Conservation (phyloP, 164 flowering plant species). For the Protea cynaroides region DNA sequence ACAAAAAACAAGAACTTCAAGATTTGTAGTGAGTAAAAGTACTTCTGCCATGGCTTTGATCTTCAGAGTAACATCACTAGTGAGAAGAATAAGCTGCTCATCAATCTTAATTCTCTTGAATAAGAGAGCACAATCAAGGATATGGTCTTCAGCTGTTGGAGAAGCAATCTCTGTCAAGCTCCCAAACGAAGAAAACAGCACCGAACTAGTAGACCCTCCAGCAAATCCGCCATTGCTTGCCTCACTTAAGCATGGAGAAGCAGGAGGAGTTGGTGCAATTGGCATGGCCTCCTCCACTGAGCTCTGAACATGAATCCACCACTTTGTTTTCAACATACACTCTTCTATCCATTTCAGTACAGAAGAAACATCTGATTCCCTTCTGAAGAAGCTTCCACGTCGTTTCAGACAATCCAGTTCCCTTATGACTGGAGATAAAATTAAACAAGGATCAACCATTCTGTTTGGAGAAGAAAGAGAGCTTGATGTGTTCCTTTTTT, state of each 20-base stretch:
- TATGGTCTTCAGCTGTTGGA: conserved; percentile 73
- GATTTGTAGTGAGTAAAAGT: conserved; percentile 1
- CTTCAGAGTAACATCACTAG: conserved; percentile 55
- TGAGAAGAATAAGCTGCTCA: conserved; percentile 64
- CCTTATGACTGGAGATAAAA: conserved; percentile 49
- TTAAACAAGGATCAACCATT: neutral
- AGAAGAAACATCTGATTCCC: conserved; percentile 42
- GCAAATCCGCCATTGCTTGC: conserved; percentile 19
- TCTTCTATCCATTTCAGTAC: conserved; percentile 80
- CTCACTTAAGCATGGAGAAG: conserved; percentile 42
- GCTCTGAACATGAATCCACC: conserved; percentile 92
- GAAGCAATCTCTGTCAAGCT: conserved; percentile 42
- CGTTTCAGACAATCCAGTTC: conserved; percentile 64
- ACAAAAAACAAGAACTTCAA: neutral
- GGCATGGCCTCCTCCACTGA: conserved; percentile 47
- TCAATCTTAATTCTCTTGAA: conserved; percentile 35
- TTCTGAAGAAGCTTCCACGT: conserved; percentile 47
- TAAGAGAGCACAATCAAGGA: conserved; percentile 71
- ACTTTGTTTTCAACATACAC: conserved; percentile 52
- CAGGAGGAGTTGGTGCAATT: conserved; percentile 73
- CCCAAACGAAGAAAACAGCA: conserved; percentile 28
- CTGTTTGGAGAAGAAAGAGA: neutral
- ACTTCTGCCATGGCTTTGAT: conserved; percentile 98
- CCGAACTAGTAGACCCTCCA: conserved; percentile 15
- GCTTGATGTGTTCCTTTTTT: too few species aligned